Conservation (phyloP, 768 basidiomycete species). For the Daedalea quercina region DNA sequence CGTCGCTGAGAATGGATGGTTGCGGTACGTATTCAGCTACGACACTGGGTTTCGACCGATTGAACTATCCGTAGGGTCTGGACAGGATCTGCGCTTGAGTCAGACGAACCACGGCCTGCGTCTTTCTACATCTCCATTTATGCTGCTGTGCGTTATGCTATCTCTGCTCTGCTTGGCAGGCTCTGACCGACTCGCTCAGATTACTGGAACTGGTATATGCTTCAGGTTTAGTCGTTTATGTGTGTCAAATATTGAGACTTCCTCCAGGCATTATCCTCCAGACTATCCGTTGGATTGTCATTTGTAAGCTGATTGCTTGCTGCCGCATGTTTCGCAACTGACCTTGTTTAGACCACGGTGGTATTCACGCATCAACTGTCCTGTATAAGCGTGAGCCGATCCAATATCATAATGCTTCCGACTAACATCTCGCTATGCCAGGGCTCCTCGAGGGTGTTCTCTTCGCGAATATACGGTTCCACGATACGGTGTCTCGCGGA, state of each 20-base stretch:
- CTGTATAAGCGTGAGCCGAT: slow-evolving; percentile 58
- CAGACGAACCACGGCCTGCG: slow-evolving; percentile 19
- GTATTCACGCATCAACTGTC: slow-evolving; percentile 74
- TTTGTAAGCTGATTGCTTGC: slow-evolving; percentile 41
- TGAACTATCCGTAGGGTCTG: slow-evolving; percentile 24
- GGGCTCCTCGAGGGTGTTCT: slow-evolving; percentile 74
- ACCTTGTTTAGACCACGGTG: slow-evolving; percentile 40
- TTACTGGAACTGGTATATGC: slow-evolving; percentile 29
- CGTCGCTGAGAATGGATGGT: slow-evolving; percentile 43
- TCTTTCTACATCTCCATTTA: slow-evolving; percentile 68
- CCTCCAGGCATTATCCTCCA: slow-evolving; percentile 44
- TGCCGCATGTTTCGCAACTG: slow-evolving; percentile 6
- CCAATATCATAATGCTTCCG: neutral
- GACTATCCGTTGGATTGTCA: slow-evolving; percentile 61
- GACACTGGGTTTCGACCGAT: neutral
- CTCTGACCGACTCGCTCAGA: slow-evolving; percentile 16
- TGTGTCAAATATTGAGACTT: neutral
- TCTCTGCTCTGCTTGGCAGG: neutral
- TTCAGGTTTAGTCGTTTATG: neutral
- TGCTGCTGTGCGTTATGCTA: slow-evolving; percentile 40
- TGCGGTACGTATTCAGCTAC: slow-evolving; percentile 22
- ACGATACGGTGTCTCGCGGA: slow-evolving; percentile 86
- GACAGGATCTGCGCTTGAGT: slow-evolving; percentile 28
- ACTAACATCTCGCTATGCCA: slow-evolving; percentile 5
- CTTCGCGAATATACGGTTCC: slow-evolving; percentile 87